A percentile compares a stretch with the other conserved stretches of the same genome.
Conservation (phyloP, 805 yeast genomes). For the Komagataella phaffii region DNA sequence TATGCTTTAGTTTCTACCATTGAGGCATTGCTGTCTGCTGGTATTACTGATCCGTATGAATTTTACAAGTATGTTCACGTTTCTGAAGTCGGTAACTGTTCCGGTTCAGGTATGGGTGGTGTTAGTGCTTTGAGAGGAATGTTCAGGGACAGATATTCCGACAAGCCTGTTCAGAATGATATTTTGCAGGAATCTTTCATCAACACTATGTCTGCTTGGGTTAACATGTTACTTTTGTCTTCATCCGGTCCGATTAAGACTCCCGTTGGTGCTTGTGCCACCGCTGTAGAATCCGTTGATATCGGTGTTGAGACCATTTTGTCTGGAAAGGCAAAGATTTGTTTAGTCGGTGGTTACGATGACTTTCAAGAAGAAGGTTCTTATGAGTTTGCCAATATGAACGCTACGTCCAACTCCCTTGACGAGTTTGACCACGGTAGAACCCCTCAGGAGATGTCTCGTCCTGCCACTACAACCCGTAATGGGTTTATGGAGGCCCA, state of each 20-base stretch:
- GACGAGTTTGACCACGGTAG: constrained; percentile 92
- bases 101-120: constrained; percentile 99
- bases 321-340: constrained; percentile 89
- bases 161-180: constrained; percentile 93
- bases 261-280: constrained; percentile 99
- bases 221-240: constrained; percentile 91
- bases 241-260: constrained; percentile 99
- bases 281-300: constrained; percentile 96
- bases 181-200: constrained; percentile 96
- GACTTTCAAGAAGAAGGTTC: constrained; percentile 99
- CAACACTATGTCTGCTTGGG: constrained; percentile 99
- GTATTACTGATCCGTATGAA: constrained; percentile 97
- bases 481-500: constrained; percentile 99
- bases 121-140: constrained; percentile 92
- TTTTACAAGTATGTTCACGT: constrained; percentile 97
- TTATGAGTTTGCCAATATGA: constrained; percentile 96
- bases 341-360: constrained; percentile 98
- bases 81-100: constrained; percentile 97
- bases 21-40: constrained; percentile 87
- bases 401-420: constrained; percentile 85
- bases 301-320: constrained; percentile 89
- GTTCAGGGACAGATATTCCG: constrained; percentile 92
- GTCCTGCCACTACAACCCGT: constrained; percentile 95
- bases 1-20: constrained; percentile 88
- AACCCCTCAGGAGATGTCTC: constrained; percentile 96